Base-by-base conservation (phyloP, 2,329 filamentous ascomycete genomes). In the Orbilia quercus region DNA sequence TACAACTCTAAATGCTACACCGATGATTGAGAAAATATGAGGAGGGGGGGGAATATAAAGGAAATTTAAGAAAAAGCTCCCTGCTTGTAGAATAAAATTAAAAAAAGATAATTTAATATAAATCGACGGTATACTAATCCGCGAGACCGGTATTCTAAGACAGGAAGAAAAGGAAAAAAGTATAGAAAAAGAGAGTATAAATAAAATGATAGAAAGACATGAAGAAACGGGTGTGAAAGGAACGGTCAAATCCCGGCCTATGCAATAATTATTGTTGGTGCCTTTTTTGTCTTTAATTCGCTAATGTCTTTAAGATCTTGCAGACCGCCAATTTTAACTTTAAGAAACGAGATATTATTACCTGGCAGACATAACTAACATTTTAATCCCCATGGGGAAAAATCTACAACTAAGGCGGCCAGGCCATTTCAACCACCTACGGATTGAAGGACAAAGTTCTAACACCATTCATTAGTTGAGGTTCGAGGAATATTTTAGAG, bases 391-490 rank as follows among this genome's bases (percentile, higher is more conserved):
- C 22, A 51, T 18, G 36, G 36, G 20, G 14, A 45, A n/a, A 45
- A 45, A 20, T 38, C 28, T 38, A 45, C 20, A 60, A 42, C 1
- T 22, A 23, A 22, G 22, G 5, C n/a, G 14, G 12, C 45, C 23
- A 18, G 14, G 7, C 25, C 34, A 14, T 6, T 4, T 70, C 36
- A 65, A 20, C 64, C 48, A 55, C 60, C 69, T 23, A 73, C 53
- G 14, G 69, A 73, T 34, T 73, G 69, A 28, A 60, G 48, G n/a
- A 73, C 69, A 34, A 73, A 73, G n/a, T 73, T 73, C 69, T 73
- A n/a, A 66, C 5, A 60, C 1, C 14, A 59, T 9, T 12, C 7
- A 20, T 20, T 5, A 31, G 31, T 9, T 16, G 4, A 31, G 9
- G 4, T 31, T 9, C 9, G 4, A 9, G 28, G 9, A 31, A 31